These are phyloP conservation scores for Mortierella sp. DNA, from an alignment of 371 early-diverging fungal genomes.

Conservation along the genomic window DNA sequence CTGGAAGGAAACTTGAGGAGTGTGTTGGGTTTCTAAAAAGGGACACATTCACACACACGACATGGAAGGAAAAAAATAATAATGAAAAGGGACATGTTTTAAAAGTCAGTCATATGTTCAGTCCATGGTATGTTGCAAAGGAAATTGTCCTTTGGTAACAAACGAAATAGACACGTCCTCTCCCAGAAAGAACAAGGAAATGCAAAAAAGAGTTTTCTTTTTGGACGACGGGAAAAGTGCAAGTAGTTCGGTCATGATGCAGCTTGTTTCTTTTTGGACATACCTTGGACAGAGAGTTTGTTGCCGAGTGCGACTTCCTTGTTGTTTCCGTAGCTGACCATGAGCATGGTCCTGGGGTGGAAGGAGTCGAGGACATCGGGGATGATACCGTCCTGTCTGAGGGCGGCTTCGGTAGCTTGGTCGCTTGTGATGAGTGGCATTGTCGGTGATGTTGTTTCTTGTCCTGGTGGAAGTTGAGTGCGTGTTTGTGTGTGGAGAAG, in stretches of 20 bases:
- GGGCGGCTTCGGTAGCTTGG: conserved; percentile 60
- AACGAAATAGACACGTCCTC: neutral
- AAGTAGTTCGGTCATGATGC: neutral
- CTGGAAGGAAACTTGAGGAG: conserved; percentile 63
- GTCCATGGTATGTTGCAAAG: neutral
- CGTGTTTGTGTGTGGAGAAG: neutral
- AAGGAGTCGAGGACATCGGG: conserved; percentile 66
- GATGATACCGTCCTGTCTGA: conserved; percentile 64
- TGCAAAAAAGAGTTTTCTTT: neutral
- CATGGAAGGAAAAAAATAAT: neutral
- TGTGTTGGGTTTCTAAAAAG: conserved; percentile 50
- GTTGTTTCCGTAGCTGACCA: conserved; percentile 60
- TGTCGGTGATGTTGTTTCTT: conserved; percentile 15
- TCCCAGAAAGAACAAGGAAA: neutral
- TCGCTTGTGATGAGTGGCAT: conserved; percentile 69
- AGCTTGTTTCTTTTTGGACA: neutral
- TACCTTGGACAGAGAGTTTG: conserved; percentile 58
- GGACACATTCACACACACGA: neutral
- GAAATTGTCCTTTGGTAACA: neutral
- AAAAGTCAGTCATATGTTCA: neutral
- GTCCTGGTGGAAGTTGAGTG: neutral
- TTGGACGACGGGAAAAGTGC: neutral
- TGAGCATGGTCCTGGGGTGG: conserved; percentile 60
- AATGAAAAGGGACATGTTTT: neutral
- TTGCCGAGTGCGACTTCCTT: conserved; percentile 70